These are phyloP conservation scores for Saccharomyces hybrid DNA, from an alignment of 1,139 yeast genomes.

Conservation along the genomic window DNA sequence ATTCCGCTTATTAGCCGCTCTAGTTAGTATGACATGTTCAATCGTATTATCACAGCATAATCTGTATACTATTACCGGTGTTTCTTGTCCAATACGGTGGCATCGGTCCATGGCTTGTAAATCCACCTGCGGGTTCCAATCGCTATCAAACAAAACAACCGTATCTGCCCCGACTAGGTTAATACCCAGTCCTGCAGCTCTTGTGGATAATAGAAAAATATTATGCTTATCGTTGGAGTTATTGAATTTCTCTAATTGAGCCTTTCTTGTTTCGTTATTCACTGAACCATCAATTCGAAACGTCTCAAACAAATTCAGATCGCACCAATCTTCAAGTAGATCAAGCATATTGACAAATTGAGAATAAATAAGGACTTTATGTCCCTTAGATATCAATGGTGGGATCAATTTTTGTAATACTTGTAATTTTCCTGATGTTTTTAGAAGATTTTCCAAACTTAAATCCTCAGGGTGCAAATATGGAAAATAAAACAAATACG, in stretches of 20 bases:
- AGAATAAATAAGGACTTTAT: conserved; percentile 70
- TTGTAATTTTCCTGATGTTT: conserved; percentile 64
- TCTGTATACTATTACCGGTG: conserved; percentile 75
- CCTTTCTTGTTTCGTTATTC: conserved; percentile 55
- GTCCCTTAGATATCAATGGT: conserved; percentile 41
- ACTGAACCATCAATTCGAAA: conserved; percentile 76
- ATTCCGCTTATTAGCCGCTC: conserved; percentile 70
- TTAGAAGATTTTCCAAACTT: conserved; percentile 34
- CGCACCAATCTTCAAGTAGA: conserved; percentile 63
- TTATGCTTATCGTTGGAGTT: conserved; percentile 29
- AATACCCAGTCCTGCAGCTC: conserved; percentile 93
- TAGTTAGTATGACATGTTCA: conserved; percentile 71
- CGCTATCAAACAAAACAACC: conserved; percentile 82
- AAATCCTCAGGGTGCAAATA: conserved; percentile 42
- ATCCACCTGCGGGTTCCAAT: conserved; percentile 97
- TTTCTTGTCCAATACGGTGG: conserved; percentile 84
- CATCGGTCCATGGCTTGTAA: conserved; percentile 94
- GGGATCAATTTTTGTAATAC: conserved; percentile 57
- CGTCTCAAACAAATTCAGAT: conserved; percentile 36
- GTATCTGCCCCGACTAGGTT: conserved; percentile 84
- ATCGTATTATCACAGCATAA: conserved; percentile 69
- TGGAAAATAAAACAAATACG: conserved; percentile 76
- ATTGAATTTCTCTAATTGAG: conserved; percentile 51
- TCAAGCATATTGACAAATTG: conserved; percentile 80
- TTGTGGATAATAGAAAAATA: conserved; percentile 67